A percentile compares a stretch with the other conserved stretches of the same genome.
Conservation (phyloP, 225 moss, liverwort and hornwort species). For the Marchantia paleacea region DNA sequence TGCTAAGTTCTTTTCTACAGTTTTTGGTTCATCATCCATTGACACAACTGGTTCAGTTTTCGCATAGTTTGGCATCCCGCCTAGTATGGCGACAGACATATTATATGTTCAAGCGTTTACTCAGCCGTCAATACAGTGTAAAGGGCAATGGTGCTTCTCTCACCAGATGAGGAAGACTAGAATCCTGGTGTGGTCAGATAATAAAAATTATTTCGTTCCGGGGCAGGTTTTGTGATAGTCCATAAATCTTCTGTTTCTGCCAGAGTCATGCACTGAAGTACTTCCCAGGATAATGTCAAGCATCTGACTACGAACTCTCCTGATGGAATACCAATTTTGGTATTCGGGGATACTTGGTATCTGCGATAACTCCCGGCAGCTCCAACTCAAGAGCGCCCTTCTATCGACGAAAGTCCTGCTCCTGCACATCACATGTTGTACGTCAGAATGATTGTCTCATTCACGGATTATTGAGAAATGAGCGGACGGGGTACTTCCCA, state of each 20-base stretch:
- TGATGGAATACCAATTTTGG: background rate
- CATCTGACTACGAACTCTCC: background rate
- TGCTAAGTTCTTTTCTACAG: conserved; percentile 15
- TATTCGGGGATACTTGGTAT: background rate
- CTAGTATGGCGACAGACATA: too few species aligned
- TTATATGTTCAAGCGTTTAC: too few species aligned
- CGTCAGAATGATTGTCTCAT: background rate
- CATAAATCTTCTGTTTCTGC: background rate
- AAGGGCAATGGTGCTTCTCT: too few species aligned
- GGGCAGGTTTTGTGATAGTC: conserved; percentile 6
- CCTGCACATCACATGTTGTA: background rate
- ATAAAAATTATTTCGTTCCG: background rate
- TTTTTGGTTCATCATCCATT: background rate
- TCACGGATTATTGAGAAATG: too few species aligned
- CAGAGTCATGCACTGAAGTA: background rate
- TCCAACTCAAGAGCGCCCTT: background rate
- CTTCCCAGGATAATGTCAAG: background rate
- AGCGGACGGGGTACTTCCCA: too few species aligned
- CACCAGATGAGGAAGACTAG: background rate
- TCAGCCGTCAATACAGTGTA: background rate
- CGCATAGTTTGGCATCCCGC: background rate
- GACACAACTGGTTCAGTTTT: conserved; percentile 27
- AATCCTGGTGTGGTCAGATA: too few species aligned
- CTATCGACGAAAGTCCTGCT: background rate
- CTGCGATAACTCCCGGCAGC: background rate